A percentile compares a stretch with the other conserved stretches of the same genome.
Evolutionary conservation across 2,329 filamentous ascomycete species (phyloP).

Genomic region (Calonectria pseudoreteaudii): DNA sequence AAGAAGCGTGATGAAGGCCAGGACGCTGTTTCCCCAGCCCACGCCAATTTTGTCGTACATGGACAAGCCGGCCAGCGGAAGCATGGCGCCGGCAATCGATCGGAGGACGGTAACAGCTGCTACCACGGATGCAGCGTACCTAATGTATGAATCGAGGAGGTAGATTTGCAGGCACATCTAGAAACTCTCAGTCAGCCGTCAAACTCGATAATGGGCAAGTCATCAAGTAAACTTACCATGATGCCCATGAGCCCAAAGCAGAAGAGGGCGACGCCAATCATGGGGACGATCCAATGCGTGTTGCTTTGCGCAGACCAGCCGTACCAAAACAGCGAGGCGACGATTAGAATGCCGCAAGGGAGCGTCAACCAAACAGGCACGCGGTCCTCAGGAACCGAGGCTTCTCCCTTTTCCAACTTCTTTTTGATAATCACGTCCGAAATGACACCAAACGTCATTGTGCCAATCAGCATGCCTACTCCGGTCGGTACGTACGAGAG

Average conservation of each 20-base stretch:
- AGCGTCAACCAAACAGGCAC: conserved; percentile 43
- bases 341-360: conserved; percentile 40
- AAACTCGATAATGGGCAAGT: background rate
- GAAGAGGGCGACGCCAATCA: conserved; percentile 57
- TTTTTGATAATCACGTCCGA: conserved; percentile 44
- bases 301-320: conserved; percentile 44
- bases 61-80: conserved; percentile 67
- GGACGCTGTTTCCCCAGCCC: conserved; percentile 58
- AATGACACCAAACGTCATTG: conserved; percentile 38
- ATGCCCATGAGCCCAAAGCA: conserved; percentile 56
- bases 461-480: conserved; percentile 43
- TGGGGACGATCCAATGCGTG: conserved; percentile 46
- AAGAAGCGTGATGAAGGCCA: conserved; percentile 57
- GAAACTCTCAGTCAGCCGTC: background rate
- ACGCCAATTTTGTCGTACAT: conserved; percentile 54
- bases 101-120: conserved; percentile 46
- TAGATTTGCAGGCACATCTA: conserved; percentile 53
- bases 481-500: conserved; percentile 44
- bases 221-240: conserved; percentile 46
- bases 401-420: conserved; percentile 33
- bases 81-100: conserved; percentile 74
- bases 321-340: conserved; percentile 44
- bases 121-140: conserved; percentile 46
- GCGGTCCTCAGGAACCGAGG: conserved; percentile 43
- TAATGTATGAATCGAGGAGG: conserved; percentile 46